Percentiles rank a stretch among this genome's conserved stretches.
phyloP scores from a whole-genome alignment of 176 grass and related monocot genomes.

The Typha latifolia region DNA sequence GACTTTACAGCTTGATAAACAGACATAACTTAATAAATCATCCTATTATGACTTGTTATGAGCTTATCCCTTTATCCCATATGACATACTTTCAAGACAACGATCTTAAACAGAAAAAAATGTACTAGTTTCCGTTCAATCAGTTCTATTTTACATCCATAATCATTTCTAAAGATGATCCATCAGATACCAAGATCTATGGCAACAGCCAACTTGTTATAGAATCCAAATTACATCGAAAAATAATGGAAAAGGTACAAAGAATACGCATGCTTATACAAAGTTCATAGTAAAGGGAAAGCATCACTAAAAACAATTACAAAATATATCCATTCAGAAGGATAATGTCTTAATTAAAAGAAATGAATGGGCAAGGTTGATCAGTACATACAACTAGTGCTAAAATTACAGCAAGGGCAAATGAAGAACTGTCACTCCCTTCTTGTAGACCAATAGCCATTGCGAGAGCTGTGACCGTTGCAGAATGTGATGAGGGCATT shows the following conservation, averaged over 20 bases:
- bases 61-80: background rate
- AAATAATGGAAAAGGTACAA: background rate
- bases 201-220: background rate
- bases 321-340: background rate
- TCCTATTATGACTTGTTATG: no score
- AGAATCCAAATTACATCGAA: background rate
- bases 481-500: slow-evolving; percentile 85
- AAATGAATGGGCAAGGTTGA: slow-evolving; percentile 13
- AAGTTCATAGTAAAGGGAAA: background rate
- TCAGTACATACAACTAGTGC: slow-evolving; percentile 67
- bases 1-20: no score
- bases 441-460: slow-evolving; percentile 74
- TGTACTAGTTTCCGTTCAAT: background rate
- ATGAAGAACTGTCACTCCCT: slow-evolving; percentile 56
- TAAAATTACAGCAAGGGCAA: slow-evolving; percentile 78
- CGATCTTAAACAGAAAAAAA: background rate
- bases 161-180: background rate
- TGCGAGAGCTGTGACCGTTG: slow-evolving; percentile 56
- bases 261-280: background rate
- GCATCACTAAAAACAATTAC: background rate
- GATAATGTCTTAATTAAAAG: slow-evolving; percentile 2
- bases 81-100: background rate
- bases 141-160: background rate
- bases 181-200: background rate
- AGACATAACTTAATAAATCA: no score